Conservation (phyloP, 2,329 filamentous ascomycete genomes). For the Decorospora gaudefroyi region DNA sequence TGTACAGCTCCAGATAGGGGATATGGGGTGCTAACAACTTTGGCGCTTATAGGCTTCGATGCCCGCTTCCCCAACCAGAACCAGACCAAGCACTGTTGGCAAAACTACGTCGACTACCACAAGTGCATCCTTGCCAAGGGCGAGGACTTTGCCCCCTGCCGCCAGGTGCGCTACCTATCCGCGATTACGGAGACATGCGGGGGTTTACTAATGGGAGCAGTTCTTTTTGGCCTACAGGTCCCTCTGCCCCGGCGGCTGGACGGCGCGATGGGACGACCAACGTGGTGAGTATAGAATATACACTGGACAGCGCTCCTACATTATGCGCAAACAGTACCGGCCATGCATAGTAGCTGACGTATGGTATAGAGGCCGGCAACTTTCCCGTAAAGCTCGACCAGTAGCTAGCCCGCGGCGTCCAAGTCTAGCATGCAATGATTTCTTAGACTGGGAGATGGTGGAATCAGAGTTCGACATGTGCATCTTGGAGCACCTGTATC, state of each 20-base stretch:
- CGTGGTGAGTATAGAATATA: conserved; percentile 66
- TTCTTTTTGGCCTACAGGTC: conserved; percentile 97
- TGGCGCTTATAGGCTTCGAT: conserved; percentile 75
- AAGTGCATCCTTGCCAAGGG: conserved; percentile 99
- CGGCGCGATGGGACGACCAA: conserved; percentile 94
- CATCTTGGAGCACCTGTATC: conserved; percentile 34
- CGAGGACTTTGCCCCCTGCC: conserved; percentile 96
- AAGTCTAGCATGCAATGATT: conserved; percentile 22
- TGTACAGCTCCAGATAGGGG: conserved; percentile 4
- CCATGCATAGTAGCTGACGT: conserved; percentile 9
- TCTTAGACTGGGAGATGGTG: conserved; percentile 21
- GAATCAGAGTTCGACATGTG: conserved; percentile 32
- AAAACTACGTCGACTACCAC: conserved; percentile 99
- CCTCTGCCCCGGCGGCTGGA: conserved; percentile 95
- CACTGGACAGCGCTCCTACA: neutral
- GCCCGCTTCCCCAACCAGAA: conserved; percentile 99
- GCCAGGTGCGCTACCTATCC: conserved; percentile 67
- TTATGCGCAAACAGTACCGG: neutral
- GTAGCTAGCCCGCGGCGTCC: conserved; percentile 29
- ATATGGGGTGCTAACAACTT: conserved; percentile 26
- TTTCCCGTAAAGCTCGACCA: conserved; percentile 47
- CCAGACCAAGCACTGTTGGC: conserved; percentile 99
- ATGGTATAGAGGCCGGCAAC: conserved; percentile 36
- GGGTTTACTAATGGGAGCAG: conserved; percentile 54
- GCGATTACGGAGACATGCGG: neutral